These are phyloP conservation scores for Logfia minima DNA, from an alignment of 129 eudicot genomes.

Conservation along the genomic window DNA sequence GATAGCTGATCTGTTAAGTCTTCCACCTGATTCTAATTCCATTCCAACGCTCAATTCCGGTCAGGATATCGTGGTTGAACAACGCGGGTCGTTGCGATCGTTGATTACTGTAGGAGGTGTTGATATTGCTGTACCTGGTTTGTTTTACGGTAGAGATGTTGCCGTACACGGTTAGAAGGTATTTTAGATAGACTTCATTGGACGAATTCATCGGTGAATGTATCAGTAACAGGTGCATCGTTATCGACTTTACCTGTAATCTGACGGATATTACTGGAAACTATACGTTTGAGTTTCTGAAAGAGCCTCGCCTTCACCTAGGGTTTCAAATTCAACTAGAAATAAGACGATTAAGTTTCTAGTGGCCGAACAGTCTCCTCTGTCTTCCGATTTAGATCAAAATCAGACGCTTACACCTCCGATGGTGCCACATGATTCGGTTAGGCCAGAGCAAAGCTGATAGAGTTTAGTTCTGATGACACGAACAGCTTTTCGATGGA, in stretches of 20 bases:
- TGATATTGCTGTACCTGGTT: slow-evolving; percentile 42
- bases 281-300: slow-evolving; percentile 28
- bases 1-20: slow-evolving; percentile 33
- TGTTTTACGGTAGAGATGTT: slow-evolving; percentile 47
- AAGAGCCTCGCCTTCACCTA: slow-evolving; percentile 7
- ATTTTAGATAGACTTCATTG: slow-evolving; percentile 35
- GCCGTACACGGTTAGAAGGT: slow-evolving; percentile 63
- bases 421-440: not conserved
- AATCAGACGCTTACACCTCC: not conserved
- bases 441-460: slow-evolving; percentile 22
- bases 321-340: not conserved
- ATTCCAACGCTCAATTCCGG: slow-evolving; percentile 41
- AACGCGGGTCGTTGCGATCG: slow-evolving; percentile 23
- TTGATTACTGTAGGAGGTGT: slow-evolving; percentile 44
- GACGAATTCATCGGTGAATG: not conserved
- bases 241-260: not conserved
- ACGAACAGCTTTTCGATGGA: not conserved
- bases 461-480: slow-evolving; percentile 25
- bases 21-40: slow-evolving; percentile 33
- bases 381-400: not conserved
- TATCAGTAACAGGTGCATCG: not conserved
- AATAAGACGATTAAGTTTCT: slow-evolving; percentile 5
- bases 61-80: slow-evolving; percentile 26
- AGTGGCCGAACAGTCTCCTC: not conserved
- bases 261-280: not conserved